phyloP scores from a whole-genome alignment of 2,329 filamentous ascomycete genomes.

The Talaromyces sp. region DNA sequence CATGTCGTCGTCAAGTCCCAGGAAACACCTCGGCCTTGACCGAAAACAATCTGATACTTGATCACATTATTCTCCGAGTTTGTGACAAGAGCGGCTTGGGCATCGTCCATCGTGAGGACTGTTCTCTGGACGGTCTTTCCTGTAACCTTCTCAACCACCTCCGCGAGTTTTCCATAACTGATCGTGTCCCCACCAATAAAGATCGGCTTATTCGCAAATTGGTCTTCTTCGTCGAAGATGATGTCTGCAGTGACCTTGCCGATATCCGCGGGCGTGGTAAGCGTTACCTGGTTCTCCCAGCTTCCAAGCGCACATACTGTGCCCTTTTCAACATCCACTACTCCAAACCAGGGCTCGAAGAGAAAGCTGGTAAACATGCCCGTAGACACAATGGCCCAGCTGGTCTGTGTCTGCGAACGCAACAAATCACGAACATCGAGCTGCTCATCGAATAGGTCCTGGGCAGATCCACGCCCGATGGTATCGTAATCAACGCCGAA shows the following conservation, averaged over 20 bases:
- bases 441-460: conserved; percentile 65
- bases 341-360: conserved; percentile 57
- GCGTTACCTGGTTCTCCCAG: conserved; percentile 58
- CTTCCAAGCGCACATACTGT: conserved; percentile 50
- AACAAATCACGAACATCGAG: conserved; percentile 52
- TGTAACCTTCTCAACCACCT: conserved; percentile 44
- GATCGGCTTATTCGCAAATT: conserved; percentile 41
- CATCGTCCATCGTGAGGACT: conserved; percentile 42
- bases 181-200: conserved; percentile 59
- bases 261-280: conserved; percentile 60
- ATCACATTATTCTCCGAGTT: conserved; percentile 46
- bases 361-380: conserved; percentile 67
- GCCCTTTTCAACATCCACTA: conserved; percentile 47
- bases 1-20: conserved; percentile 53
- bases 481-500: conserved; percentile 66
- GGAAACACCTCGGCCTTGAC: conserved; percentile 50
- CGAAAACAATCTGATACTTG: conserved; percentile 59
- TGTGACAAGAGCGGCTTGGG: conserved; percentile 42
- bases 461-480: conserved; percentile 54
- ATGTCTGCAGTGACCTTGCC: conserved; percentile 54
- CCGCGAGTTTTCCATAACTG: conserved; percentile 50
- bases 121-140: conserved; percentile 42
- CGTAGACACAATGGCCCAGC: conserved; percentile 62
- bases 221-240: conserved; percentile 28
- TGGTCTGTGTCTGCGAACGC: conserved; percentile 40